These are phyloP conservation scores for Globisporangium orthogonon DNA, from an alignment of 352 stramenopile genomes.

Conservation along the genomic window DNA sequence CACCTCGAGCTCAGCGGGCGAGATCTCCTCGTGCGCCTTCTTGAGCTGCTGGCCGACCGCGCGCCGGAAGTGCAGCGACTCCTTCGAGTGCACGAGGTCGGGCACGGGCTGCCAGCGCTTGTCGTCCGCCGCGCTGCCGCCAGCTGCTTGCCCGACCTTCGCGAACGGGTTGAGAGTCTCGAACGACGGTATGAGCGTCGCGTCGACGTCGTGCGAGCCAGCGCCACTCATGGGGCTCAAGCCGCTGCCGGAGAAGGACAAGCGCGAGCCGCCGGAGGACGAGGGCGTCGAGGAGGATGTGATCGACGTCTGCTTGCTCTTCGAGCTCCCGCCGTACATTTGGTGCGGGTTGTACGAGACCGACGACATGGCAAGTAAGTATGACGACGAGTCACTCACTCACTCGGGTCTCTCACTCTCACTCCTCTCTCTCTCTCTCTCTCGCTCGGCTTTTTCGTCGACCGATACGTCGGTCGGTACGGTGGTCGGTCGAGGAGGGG, in stretches of 20 bases:
- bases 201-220: slow-evolving; percentile 28
- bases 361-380: background rate
- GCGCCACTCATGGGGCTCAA: slow-evolving; percentile 11
- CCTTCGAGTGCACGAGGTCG: slow-evolving; percentile 72
- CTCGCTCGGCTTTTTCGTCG: no score
- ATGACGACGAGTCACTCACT: no score
- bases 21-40: slow-evolving; percentile 75
- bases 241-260: slow-evolving; percentile 4
- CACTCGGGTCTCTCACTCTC: no score
- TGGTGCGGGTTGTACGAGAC: slow-evolving; percentile 8
- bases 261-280: background rate
- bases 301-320: background rate
- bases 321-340: slow-evolving; percentile 1
- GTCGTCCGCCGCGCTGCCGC: slow-evolving; percentile 39
- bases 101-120: slow-evolving; percentile 73
- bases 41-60: slow-evolving; percentile 71
- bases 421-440: no score
- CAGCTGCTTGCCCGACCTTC: slow-evolving; percentile 30
- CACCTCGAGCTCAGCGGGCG: slow-evolving; percentile 75
- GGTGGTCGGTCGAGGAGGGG: background rate
- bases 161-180: slow-evolving; percentile 70
- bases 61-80: slow-evolving; percentile 74
- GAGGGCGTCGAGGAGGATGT: background rate
- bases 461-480: no score
- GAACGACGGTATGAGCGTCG: slow-evolving; percentile 57